Base-by-base conservation (phyloP, 768 basidiomycete species). In the Antrodiella citrinella region DNA sequence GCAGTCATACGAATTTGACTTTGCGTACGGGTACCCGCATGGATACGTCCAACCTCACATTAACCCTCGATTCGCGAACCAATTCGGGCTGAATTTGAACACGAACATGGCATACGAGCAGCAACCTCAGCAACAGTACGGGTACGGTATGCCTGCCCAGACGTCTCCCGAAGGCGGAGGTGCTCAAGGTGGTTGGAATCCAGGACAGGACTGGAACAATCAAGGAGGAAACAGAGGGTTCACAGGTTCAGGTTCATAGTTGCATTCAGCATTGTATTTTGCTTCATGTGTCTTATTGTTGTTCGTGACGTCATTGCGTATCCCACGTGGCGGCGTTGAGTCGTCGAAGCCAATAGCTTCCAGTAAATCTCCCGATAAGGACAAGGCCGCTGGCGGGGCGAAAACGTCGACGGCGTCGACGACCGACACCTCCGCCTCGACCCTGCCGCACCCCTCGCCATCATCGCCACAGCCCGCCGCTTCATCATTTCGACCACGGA, bases 21-120 rank as follows among this genome's bases (percentile, higher is more conserved):
- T 50, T 48, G 46, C 50, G 12, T 59, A 52, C 38, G 54, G 53
- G 22, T 55, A 55, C 43, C 58, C 57, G 47, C 54, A 57, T 23
- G 47, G 57, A 24, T 61, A 71, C 60, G 71, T 88, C n/a, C 85
- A 88, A 55, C 88, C 88, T 4, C 88, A 91, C 59, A 90, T 91
- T 51, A 90, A 91, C 57, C 88, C 88, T 7, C 75, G 82, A 10
- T 90, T 91, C 64, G 84, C 86, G 12, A 75, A 78, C 25, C 68
- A 69, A 23, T 84, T 87, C 54, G 84, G 80, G 21, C 62, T 81
- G 50, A 68, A 72, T 45, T 53, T 75, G 52, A 35, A 35, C 15
- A 35, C 15, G 30, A 65, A 59, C 50, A 60, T 60, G 47, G 44
- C 46, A 47, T 55, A 62, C 52, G 54, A 51, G 41, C 48, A 59